These are phyloP conservation scores for Eutrema salsugineum DNA, from an alignment of 441 rosid species.

Conservation along the genomic window DNA sequence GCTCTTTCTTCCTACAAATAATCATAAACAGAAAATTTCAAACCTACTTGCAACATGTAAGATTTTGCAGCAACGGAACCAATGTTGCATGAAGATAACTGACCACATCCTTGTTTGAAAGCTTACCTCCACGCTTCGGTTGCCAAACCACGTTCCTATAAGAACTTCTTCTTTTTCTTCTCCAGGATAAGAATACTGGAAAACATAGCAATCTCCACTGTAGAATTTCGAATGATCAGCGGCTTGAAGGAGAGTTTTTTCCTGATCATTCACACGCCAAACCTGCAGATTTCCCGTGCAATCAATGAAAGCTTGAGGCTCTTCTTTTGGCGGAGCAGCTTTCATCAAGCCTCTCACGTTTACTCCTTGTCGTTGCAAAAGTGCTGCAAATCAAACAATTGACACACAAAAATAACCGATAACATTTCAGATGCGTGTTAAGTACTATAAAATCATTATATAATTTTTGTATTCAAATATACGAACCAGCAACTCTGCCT, in stretches of 20 bases:
- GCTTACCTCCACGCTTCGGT: slow-evolving; percentile 54
- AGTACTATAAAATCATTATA: neutral
- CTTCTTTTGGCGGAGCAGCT: slow-evolving; percentile 50
- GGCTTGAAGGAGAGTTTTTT: slow-evolving; percentile 50
- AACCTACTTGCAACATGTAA: neutral
- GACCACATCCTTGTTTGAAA: neutral
- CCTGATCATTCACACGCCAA: slow-evolving; percentile 68
- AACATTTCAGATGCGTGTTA: neutral
- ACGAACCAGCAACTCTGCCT: slow-evolving; percentile 93
- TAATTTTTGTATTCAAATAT: slow-evolving; percentile 1
- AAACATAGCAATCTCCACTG: slow-evolving; percentile 84
- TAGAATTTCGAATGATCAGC: slow-evolving; percentile 71
- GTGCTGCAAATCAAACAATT: slow-evolving; percentile 23
- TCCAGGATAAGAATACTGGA: slow-evolving; percentile 74
- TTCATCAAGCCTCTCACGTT: slow-evolving; percentile 77
- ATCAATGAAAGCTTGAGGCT: slow-evolving; percentile 52
- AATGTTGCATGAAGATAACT: neutral
- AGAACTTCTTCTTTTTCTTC: slow-evolving; percentile 67
- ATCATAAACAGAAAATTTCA: slow-evolving; percentile 10
- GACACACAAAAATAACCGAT: neutral
- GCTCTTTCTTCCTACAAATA: slow-evolving; percentile 76
- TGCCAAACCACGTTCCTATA: slow-evolving; percentile 80
- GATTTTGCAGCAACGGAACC: neutral
- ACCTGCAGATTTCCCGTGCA: slow-evolving; percentile 82
- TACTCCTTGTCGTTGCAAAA: slow-evolving; percentile 46